Base-by-base conservation (phyloP, 805 yeast species). In the Saturnispora dispora region DNA sequence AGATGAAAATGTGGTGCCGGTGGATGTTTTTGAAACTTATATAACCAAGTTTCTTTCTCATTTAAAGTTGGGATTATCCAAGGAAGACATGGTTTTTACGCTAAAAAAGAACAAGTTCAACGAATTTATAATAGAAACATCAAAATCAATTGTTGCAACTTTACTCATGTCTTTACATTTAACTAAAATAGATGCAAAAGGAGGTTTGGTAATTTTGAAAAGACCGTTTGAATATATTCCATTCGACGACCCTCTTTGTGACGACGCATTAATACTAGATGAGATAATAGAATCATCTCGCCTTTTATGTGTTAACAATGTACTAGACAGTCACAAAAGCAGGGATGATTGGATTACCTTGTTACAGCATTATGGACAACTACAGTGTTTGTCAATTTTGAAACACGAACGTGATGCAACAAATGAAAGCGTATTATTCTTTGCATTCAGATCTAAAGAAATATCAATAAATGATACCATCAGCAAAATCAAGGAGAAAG, bases 341-440 rank as follows among this genome's bases (percentile, higher is more conserved):
- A 75, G 76, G 45, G 71, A 75, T 3, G 72, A 71, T 23, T 57
- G 83, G 8, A 52, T 62, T 3, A 75, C 74, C 18, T 65, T 69
- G 9, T 61, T 83, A 10, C 60, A 58, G 22, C 66, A 69, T 3
- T 68, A 74, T 50, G 77, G 77, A 0, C 53, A 58, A 17, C 56
- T 82, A 1, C 61, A 63, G 22, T 64, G 69, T 0, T 67, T 80
- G 39, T 70, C 72, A 39, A 57, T 79, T 18, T 57, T 81, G 15
- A 62, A 72, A 13, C 74, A 72, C 45, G 73, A 71, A 11, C 74
- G 72, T 46, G 73, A 71, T 66, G 71, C 52, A 88, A 88, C 0
- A 61, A 74, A 72, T 45, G 73, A 71, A 67, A 71, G 53, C 88
- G 88, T 1, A 61, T 79, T 23, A 83, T 79, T 2, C 82, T 82